Percentiles rank a stretch among this genome's conserved stretches.
Conservation (phyloP, 2,329 filamentous ascomycete species). For the Pseudogymnoascus sp. region DNA sequence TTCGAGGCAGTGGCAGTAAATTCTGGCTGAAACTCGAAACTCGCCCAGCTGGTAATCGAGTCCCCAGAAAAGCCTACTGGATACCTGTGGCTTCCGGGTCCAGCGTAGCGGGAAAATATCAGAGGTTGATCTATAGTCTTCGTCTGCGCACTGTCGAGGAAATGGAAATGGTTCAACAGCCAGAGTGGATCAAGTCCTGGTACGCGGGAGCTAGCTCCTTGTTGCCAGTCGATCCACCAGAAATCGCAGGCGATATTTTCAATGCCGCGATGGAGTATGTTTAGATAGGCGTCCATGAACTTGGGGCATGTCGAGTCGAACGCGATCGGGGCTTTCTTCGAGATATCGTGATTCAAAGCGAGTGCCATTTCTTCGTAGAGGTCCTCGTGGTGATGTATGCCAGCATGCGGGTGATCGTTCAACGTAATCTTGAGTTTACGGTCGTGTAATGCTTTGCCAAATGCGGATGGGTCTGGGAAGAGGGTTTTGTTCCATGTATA, state of each 20-base stretch:
- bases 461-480: slow-evolving; percentile 47
- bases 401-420: slow-evolving; percentile 56
- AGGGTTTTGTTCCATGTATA: slow-evolving; percentile 54
- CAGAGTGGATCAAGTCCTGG: slow-evolving; percentile 55
- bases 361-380: slow-evolving; percentile 46
- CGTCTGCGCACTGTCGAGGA: slow-evolving; percentile 41
- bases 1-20: slow-evolving; percentile 60
- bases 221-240: slow-evolving; percentile 64
- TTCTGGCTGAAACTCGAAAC: slow-evolving; percentile 55
- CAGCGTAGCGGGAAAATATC: slow-evolving; percentile 54
- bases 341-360: slow-evolving; percentile 43
- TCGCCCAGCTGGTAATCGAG: slow-evolving; percentile 50
- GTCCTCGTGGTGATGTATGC: slow-evolving; percentile 44
- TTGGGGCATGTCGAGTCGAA: slow-evolving; percentile 47
- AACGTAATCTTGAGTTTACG: slow-evolving; percentile 46
- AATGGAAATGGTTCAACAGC: slow-evolving; percentile 59
- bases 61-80: slow-evolving; percentile 59
- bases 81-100: slow-evolving; percentile 55
- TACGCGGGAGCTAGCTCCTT: slow-evolving; percentile 46
- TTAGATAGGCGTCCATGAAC: slow-evolving; percentile 51
- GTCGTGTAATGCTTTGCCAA: slow-evolving; percentile 43
- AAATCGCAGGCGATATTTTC: slow-evolving; percentile 50
- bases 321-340: slow-evolving; percentile 39
- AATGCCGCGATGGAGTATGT: slow-evolving; percentile 46
- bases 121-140: slow-evolving; percentile 33